Base-by-base conservation (phyloP, 441 rosid genomes). In the Caryocar brasiliense region DNA sequence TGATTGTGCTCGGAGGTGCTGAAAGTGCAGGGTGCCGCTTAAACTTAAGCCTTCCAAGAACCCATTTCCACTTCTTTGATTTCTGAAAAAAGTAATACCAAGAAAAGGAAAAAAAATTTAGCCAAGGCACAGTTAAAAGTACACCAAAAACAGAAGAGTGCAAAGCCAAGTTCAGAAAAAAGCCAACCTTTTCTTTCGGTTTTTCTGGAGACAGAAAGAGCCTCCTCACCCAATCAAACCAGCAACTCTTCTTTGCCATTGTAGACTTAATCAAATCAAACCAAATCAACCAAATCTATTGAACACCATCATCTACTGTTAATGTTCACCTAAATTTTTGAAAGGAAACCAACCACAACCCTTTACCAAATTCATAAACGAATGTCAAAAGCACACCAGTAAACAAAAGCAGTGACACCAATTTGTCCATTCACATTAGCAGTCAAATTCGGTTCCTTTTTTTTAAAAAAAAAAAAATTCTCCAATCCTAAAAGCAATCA, bases 161-260 rank as follows among this genome's bases (percentile, higher is more conserved):
- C n/a, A n/a, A 29, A 22, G n/a, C 9, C 8, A 30, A 28, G 1
- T n/a, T 18, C 30, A 6, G 9, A 22, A 14, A 7, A 14, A 9
- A 56, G 11, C 13, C 21, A 58, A 80, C 95, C 88, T 81, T 74
- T 13, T 77, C 83, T 56, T 59, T 74, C 47, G 77, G 24, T 45
- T 69, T 78, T 5, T 78, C 66, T 61, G 75, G 66, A 37, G 79
- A 75, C 34, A 59, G 52, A 40, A 79, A 81, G 26, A 81, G 59
- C 53, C 75, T 65, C 58, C 63, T 79, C 43, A 86, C 51, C 89
- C 92, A 82, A 62, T 78, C 75, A 32, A 86, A 68, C 95, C 85
- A 85, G 24, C 73, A 64, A 47, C 57, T 64, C 40, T 58, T 68
- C 77, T 74, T 85, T 29, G 65, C 78, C 93, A 85, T 83, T 54